A percentile compares a stretch with the other conserved stretches of the same genome.
phyloP scores from a whole-genome alignment of 306 rosid genomes.

The Citrullus mucosospermus region DNA sequence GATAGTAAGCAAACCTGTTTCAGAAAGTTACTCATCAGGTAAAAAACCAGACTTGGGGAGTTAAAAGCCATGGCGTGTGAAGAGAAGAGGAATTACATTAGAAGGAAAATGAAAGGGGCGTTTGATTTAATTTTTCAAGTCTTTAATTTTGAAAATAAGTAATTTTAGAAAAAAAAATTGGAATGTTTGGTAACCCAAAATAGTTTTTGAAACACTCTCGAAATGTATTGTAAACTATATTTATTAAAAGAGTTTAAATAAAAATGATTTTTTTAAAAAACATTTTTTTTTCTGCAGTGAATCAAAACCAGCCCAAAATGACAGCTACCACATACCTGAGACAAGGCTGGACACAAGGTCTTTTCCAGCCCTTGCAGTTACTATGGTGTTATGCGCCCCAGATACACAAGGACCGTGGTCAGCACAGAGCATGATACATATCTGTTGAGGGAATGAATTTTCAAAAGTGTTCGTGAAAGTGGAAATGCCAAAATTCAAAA shows the following conservation, averaged over 20 bases:
- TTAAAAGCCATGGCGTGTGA: not conserved
- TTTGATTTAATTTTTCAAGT: no score
- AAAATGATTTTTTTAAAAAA: no score
- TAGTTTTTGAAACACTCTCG: no score
- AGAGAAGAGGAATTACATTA: not conserved
- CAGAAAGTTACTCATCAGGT: constrained; percentile 7
- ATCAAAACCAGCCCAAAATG: not conserved
- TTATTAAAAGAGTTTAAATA: no score
- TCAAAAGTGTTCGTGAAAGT: not conserved
- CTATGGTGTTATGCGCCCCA: constrained; percentile 97
- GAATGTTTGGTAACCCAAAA: no score
- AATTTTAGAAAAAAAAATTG: no score
- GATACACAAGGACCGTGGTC: constrained; percentile 99
- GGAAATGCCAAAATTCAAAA: not conserved
- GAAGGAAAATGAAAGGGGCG: not conserved
- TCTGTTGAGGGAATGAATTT: constrained; percentile 36
- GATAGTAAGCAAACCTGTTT: constrained; percentile 90
- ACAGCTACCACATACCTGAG: constrained; percentile 34
- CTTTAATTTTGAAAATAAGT: no score
- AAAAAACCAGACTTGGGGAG: constrained; percentile 1
- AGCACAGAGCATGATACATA: constrained; percentile 94
- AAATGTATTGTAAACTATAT: no score
- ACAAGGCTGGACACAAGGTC: constrained; percentile 95
- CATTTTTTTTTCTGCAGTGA: no score
- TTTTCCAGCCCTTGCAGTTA: constrained; percentile 98